Base-by-base conservation (phyloP, 1,284 basidiomycete genomes). In the Malassezia cuniculi region DNA sequence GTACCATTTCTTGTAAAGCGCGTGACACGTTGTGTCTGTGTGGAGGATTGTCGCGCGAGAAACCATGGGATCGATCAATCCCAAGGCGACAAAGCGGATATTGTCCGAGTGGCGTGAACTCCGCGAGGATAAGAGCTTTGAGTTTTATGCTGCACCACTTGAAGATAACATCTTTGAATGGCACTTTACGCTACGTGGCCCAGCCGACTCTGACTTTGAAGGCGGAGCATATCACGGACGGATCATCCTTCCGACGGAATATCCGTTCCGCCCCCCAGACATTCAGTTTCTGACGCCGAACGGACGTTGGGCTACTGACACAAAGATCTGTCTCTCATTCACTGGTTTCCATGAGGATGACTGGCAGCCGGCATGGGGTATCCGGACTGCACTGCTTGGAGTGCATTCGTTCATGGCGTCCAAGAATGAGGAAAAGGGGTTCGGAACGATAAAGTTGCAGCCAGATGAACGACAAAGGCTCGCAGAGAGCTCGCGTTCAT, bases 331-430 rank as follows among this genome's bases (percentile, higher is more conserved):
- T 55, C 50, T 53, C 28, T 62, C 50, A 4, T 60, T 65, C 20
- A 58, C 54, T n/a, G 54, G 52, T 2, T 54, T 41, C 22, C 48
- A 49, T 22, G 45, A 57, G 84, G 86, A 87, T 56, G 72, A 82
- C 29, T 95, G 89, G 89, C 86, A 93, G 69, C 89, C 89, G 21
- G 86, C 89, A 10, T 95, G 89, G 89, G 89, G 89, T 40, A 83
- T 95, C 18, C 76, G 89, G 44, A 94, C 89, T 43, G 85, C 85
- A 78, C 48, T 71, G 16, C 39, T 69, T 16, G 68, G 66, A 2
- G 32, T 69, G 26, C 66, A 60, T 40, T 55, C 65, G 3, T 68
- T 69, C 39, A 64, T 66, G 61, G 34, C 49, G 15, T 60, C 59
- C 3, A 49, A 47, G 17, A 52, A 38, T 3, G 39, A 58, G 16